Base-by-base conservation (phyloP, 179 eudicot genomes). In the Spinacia oleracea region DNA sequence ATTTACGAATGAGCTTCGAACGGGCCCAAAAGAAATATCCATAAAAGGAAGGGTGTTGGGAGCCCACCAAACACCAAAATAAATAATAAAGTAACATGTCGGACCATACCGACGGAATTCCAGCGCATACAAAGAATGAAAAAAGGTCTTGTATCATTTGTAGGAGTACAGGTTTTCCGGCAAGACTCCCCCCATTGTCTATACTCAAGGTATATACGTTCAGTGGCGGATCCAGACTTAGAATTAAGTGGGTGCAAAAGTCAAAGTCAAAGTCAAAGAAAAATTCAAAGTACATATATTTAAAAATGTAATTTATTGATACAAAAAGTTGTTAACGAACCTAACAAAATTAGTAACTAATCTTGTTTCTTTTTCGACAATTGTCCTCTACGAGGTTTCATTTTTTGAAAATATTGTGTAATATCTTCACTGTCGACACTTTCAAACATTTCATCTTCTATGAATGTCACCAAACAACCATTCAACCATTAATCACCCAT, bases 401-500 rank as follows among this genome's bases (percentile, higher is more conserved):
- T 4, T 46, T 70, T 70, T 25, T 50, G n/a, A 25, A 72, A 46
- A 27, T 48, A 53, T 20, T 29, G 76, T 21, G 34, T 2, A 50
- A 73, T 73, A 53, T 27, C 25, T 53, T 73, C 29, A 48, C 16
- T 73, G 0, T 42, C 15, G 15, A 50, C 63, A 32, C 20, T 73
- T 21, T 31, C 76, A 73, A 50, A 62, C 35, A 29, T 32, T 11
- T 75, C 42, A n/a, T 8, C 6, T 29, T 43, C 70, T 21, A 77
- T 77, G n/a, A 29, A 77, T 23, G 80, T 32, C 7, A 78, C 29
- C 16, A 78, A 71, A 46, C 81, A 58, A 60, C 72, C 38, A 72
- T 71, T 78, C 77, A 78, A 8, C 51, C 31, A 71, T 20, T 72
- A 23, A 72, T 78, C 59, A 29, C 46, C 38, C 78, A 78, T 78